Conservation (phyloP, 805 yeast species). For the Helenozyma rhizophorensis region DNA sequence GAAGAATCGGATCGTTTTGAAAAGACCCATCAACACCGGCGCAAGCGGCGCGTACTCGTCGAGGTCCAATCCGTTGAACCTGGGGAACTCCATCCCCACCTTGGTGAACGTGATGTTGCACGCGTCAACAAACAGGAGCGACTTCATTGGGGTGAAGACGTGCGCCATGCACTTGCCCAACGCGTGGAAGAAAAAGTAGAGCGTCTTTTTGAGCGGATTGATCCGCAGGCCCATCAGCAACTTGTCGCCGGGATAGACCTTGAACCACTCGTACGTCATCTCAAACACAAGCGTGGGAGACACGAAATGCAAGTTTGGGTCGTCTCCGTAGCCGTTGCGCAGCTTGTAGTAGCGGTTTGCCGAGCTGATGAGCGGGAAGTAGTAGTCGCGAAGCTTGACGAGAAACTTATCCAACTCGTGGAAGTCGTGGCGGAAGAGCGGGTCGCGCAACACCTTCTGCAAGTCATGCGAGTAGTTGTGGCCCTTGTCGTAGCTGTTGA, state of each 20-base stretch:
- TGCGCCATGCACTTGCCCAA: conserved; percentile 32
- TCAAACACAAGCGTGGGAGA: conserved; percentile 31
- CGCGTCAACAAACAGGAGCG: conserved; percentile 32
- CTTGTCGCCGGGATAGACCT: conserved; percentile 30
- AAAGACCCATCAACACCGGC: conserved; percentile 21
- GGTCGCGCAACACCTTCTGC: conserved; percentile 7
- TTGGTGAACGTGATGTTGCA: conserved; percentile 28
- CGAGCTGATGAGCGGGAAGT: conserved; percentile 22
- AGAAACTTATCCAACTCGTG: conserved; percentile 30
- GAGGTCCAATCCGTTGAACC: conserved; percentile 14
- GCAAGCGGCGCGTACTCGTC: conserved; percentile 18
- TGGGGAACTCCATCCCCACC: conserved; percentile 22
- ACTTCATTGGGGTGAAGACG: conserved; percentile 31
- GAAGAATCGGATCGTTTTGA: conserved; percentile 30
- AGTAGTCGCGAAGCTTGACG: conserved; percentile 20
- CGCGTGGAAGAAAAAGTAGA: conserved; percentile 32
- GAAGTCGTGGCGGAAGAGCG: conserved; percentile 14
- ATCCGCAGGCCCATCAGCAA: conserved; percentile 23
- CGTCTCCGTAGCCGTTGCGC: conserved; percentile 9
- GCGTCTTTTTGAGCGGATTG: conserved; percentile 28
- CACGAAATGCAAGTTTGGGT: conserved; percentile 18
- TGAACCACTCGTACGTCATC: conserved; percentile 32
- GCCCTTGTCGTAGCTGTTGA: conserved; percentile 6
- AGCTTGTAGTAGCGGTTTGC: conserved; percentile 23
- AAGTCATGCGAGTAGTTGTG: conserved; percentile 2